Base-by-base conservation (phyloP, 2,329 filamentous ascomycete genomes). In the Fusarium sp. region DNA sequence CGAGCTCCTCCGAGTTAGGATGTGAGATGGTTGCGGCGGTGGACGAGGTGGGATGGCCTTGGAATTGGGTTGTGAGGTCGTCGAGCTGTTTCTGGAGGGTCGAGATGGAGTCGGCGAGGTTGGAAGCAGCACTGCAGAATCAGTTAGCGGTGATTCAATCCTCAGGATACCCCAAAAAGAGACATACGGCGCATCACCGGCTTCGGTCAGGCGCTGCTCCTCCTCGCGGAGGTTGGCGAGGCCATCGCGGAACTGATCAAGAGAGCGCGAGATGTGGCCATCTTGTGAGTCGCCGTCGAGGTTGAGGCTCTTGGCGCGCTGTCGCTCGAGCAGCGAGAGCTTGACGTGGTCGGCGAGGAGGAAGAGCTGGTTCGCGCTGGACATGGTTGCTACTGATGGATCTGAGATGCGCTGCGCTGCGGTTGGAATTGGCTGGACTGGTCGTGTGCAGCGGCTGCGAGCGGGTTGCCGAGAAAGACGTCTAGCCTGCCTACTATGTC, bases 301-400 rank as follows among this genome's bases (percentile, higher is more conserved):
- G 73, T 94, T 91, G 46, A 97, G 87, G 13, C 90, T 92, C 75
- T 94, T 90, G 51, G 95, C 94, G 62, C 95, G 91, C 82, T 97
- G 92, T 62, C 95, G 91, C 84, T 98, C 96, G 28, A 98, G 90
- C 15, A 99, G 88, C 13, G 95, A 97, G 66, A 98, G 89, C 83
- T 98, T 98, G 86, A 98, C 93, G 82, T 98, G 95, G 83, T 99
- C 96, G 76, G 95, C 94, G 62, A 98, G 90, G 57, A 98, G 91
- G 79, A 95, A 94, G 73, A 98, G 91, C 81, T 98, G 95, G 77
- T 90, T 90, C 40, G 88, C 82, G 73, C 87, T 90, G 41, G 79
- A 78, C 80, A 82, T 82, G 60, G 58, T 56, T 65, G 63, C 23
- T 39, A 28, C 36, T 40, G 43, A 30, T 9, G 31, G 31, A 34